Evolutionary conservation across 192 early-diverging fungal genomes (phyloP).

Genomic region (Podila epigama): DNA sequence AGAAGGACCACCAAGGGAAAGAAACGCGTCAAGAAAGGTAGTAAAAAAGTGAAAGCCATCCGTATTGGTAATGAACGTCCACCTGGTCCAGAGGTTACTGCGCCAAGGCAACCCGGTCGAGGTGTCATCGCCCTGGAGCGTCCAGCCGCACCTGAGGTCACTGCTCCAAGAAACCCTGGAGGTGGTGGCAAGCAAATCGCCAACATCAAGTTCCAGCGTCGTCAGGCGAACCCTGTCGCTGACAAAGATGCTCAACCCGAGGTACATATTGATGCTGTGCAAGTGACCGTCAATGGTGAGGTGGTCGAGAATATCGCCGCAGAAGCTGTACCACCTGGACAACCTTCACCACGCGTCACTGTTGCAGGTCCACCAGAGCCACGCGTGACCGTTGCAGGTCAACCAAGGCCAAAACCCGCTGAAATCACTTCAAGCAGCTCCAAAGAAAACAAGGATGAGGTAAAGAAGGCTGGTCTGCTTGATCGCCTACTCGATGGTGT

Average conservation of each 20-base stretch:
- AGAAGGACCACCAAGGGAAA: too few species aligned
- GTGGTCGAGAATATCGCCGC: neutral
- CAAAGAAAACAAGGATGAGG: neutral
- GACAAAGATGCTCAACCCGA: neutral
- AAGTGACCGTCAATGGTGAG: neutral
- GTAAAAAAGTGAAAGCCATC: too few species aligned
- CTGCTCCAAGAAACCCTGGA: neutral
- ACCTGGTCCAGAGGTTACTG: too few species aligned
- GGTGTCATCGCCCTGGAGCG: too few species aligned
- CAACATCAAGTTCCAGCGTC: neutral
- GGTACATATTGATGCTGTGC: neutral
- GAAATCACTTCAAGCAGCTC: neutral
- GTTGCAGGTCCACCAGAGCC: neutral
- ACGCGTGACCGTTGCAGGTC: neutral
- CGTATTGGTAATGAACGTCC: too few species aligned
- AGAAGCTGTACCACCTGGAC: neutral
- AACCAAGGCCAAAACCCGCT: neutral
- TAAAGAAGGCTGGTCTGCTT: neutral
- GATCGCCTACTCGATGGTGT: neutral
- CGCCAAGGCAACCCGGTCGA: too few species aligned
- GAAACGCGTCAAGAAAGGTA: too few species aligned
- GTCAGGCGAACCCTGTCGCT: neutral
- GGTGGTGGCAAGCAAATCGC: neutral
- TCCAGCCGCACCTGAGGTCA: neutral
- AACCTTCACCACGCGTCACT: neutral